Conservation (phyloP, 108 stramenopile species). For the Nitzschia putrida region DNA sequence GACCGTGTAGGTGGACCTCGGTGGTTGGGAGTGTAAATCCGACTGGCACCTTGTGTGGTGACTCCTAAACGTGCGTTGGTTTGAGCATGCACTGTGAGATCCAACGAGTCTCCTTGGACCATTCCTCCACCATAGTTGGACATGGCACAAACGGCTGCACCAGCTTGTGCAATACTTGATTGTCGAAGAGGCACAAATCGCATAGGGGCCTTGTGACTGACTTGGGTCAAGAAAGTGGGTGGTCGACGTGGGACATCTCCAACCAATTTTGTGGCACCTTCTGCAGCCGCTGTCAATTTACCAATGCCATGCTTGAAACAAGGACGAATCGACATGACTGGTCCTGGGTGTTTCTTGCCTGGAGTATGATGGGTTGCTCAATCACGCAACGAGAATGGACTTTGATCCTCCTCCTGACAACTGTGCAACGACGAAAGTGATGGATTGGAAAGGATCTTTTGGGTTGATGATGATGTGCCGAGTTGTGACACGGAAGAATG, state of each 20-base stretch:
- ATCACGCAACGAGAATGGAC: too few species aligned
- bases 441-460: too few species aligned
- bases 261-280: background rate
- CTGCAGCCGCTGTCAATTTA: slow-evolving; percentile 36
- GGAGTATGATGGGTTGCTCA: too few species aligned
- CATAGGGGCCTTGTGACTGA: slow-evolving; percentile 56
- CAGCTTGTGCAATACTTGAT: slow-evolving; percentile 30
- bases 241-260: background rate
- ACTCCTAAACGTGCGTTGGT: slow-evolving; percentile 56
- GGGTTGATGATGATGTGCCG: too few species aligned
- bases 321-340: slow-evolving; percentile 18
- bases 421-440: too few species aligned
- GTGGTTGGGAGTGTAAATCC: slow-evolving; percentile 53
- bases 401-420: too few species aligned
- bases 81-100: slow-evolving; percentile 58
- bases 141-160: slow-evolving; percentile 63
- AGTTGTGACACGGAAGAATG: too few species aligned
- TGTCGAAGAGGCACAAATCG: slow-evolving; percentile 45
- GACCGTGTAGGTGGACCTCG: slow-evolving; percentile 16
- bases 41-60: slow-evolving; percentile 69
- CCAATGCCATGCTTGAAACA: slow-evolving; percentile 43
- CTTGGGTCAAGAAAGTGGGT: slow-evolving; percentile 45
- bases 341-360: too few species aligned
- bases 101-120: slow-evolving; percentile 63
- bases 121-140: slow-evolving; percentile 81